These are phyloP conservation scores for Spirogloea muscicola DNA, from an alignment of 139 green algal species.

Conservation along the genomic window DNA sequence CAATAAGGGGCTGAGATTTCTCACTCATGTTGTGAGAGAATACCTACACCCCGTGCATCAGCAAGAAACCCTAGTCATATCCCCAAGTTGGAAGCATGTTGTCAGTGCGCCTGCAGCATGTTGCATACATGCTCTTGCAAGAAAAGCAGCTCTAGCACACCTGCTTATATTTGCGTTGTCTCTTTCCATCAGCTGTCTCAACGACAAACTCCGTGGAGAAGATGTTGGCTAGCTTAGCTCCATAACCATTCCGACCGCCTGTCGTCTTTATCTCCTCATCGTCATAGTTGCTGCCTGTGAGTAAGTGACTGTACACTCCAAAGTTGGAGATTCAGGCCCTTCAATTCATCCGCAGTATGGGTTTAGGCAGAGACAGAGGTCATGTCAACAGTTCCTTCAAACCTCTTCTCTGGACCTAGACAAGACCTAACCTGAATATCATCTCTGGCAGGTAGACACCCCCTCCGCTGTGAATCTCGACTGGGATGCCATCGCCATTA, in stretches of 20 bases:
- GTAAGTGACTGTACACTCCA: too few relatives aligned
- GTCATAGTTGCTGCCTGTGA: slow-evolving; percentile 98
- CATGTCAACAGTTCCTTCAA: too few relatives aligned
- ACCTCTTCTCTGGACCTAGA: too few relatives aligned
- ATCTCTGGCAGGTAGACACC: slow-evolving; percentile 94
- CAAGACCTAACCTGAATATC: slow-evolving; percentile 98
- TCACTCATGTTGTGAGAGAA: slow-evolving; percentile 63
- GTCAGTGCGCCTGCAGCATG: not conserved
- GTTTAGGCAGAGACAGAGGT: too few relatives aligned
- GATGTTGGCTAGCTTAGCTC: slow-evolving; percentile 99
- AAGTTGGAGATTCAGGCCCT: too few relatives aligned
- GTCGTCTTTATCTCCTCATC: slow-evolving; percentile 95
- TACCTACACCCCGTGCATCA: slow-evolving; percentile 14
- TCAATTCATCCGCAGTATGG: too few relatives aligned
- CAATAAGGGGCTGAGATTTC: slow-evolving; percentile 73
- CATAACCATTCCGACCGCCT: slow-evolving; percentile 95
- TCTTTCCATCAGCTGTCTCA: slow-evolving; percentile 88
- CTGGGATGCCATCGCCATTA: slow-evolving; percentile 89
- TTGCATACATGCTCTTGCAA: not conserved
- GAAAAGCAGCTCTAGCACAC: slow-evolving; percentile 13
- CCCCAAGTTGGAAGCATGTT: not conserved
- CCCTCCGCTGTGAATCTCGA: slow-evolving; percentile 82
- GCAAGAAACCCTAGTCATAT: too few relatives aligned
- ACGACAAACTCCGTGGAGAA: slow-evolving; percentile 95
- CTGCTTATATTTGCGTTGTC: slow-evolving; percentile 80